phyloP scores from a whole-genome alignment of 202 grass and related monocot genomes.

The Musa balbisiana region DNA sequence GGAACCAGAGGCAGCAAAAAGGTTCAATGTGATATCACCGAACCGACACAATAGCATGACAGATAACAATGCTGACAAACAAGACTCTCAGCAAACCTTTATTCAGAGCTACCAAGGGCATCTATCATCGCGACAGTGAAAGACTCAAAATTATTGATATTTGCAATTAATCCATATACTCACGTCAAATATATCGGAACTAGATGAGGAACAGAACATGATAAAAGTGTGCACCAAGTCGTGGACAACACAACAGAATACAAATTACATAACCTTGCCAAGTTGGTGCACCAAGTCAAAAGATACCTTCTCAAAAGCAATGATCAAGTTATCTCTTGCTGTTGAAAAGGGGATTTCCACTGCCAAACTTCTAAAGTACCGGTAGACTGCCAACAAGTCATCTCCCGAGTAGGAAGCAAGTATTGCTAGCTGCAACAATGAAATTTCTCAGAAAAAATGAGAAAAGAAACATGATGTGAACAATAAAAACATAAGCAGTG shows the following conservation, averaged over 20 bases:
- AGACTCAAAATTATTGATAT: too few relatives aligned
- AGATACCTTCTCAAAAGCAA: slow-evolving; percentile 83
- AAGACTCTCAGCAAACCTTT: too few relatives aligned
- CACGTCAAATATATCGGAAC: neutral
- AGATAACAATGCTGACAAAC: too few relatives aligned
- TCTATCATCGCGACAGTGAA: too few relatives aligned
- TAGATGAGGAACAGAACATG: neutral
- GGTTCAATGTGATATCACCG: too few relatives aligned
- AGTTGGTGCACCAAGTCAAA: neutral
- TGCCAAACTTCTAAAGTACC: slow-evolving; percentile 88
- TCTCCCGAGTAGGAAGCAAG: slow-evolving; percentile 76
- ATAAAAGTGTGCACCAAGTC: neutral
- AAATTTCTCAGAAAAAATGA: neutral
- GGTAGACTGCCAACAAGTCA: slow-evolving; percentile 66
- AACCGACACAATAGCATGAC: too few relatives aligned
- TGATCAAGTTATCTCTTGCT: slow-evolving; percentile 86
- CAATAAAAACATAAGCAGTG: neutral
- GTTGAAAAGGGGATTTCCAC: slow-evolving; percentile 72
- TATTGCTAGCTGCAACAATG: slow-evolving; percentile 27
- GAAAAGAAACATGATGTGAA: neutral
- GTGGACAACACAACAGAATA: neutral
- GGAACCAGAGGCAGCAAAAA: too few relatives aligned
- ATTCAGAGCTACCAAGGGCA: too few relatives aligned
- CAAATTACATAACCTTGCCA: too few relatives aligned
- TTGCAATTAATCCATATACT: neutral